Evolutionary conservation across 352 stramenopile species (phyloP).

Genomic region (Globisporangium orthogonon): DNA sequence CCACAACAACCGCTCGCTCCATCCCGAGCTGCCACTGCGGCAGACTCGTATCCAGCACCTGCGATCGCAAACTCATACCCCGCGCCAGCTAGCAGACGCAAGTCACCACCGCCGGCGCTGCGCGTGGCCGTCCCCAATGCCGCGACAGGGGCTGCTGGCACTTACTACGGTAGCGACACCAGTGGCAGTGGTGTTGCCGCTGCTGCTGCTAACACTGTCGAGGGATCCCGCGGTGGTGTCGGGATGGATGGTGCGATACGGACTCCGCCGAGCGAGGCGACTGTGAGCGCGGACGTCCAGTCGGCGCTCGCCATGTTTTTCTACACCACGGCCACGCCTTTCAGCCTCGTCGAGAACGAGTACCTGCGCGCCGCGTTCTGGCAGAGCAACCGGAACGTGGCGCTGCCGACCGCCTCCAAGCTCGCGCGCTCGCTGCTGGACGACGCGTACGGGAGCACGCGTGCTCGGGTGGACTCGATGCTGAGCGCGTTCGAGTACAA

Average conservation of each 20-base stretch:
- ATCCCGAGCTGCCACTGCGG: too few species aligned
- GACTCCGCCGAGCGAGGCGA: too few species aligned
- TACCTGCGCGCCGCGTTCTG: constrained; percentile 11
- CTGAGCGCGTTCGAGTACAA: constrained; percentile 10
- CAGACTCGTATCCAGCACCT: too few species aligned
- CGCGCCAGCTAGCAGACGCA: not conserved
- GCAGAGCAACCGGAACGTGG: not conserved
- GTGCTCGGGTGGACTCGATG: not conserved
- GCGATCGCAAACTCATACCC: too few species aligned
- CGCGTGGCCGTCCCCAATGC: not conserved
- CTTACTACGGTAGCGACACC: not conserved
- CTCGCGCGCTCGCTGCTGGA: constrained; percentile 15
- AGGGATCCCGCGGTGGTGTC: not conserved
- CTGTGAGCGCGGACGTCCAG: not conserved
- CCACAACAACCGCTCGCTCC: too few species aligned
- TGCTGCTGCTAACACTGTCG: not conserved
- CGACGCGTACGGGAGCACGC: constrained; percentile 3
- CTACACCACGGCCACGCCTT: constrained; percentile 11
- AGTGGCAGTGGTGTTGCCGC: not conserved
- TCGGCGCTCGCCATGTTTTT: constrained; percentile 21
- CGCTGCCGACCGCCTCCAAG: constrained; percentile 2
- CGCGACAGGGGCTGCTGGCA: not conserved
- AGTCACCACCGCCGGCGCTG: not conserved
- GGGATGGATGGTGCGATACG: too few species aligned
- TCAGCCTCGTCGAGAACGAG: constrained; percentile 8